Conservation (phyloP, 1,284 basidiomycete species). For the Naganishia cerealis region DNA sequence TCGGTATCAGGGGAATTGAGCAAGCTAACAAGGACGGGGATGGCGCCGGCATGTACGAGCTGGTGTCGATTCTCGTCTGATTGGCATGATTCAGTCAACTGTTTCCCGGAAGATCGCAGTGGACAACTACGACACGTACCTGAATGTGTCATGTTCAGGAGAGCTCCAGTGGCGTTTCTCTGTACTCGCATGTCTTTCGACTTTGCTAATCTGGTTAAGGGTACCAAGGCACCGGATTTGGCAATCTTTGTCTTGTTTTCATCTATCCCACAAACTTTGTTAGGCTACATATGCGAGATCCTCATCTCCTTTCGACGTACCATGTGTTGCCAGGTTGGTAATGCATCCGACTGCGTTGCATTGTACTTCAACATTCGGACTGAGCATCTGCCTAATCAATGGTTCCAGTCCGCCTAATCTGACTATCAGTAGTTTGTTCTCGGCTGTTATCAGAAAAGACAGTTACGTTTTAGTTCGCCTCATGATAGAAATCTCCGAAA, state of each 20-base stretch:
- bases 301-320: conserved; percentile 57
- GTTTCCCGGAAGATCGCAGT: neutral
- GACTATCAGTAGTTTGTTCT: conserved; percentile 98
- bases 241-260: conserved; percentile 99
- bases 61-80: conserved; percentile 97
- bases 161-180: conserved; percentile 94
- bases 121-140: conserved; percentile 59
- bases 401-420: conserved; percentile 97
- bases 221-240: conserved; percentile 95
- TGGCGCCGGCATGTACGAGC: conserved; percentile 96
- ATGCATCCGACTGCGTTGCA: conserved; percentile 99
- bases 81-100: conserved; percentile 5
- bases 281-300: neutral
- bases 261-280: conserved; percentile 57
- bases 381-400: conserved; percentile 97
- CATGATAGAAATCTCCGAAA: neutral
- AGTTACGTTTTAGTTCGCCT: conserved; percentile 19
- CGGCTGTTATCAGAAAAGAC: conserved; percentile 61
- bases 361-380: conserved; percentile 98
- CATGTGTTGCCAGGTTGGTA: conserved; percentile 97
- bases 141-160: conserved; percentile 99
- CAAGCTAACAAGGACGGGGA: conserved; percentile 92
- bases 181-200: conserved; percentile 99
- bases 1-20: conserved; percentile 97
- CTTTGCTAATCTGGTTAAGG: conserved; percentile 89